Evolutionary conservation across 495 filamentous ascomycete species (phyloP).

Genomic region (Hypoxylon fragiforme): DNA sequence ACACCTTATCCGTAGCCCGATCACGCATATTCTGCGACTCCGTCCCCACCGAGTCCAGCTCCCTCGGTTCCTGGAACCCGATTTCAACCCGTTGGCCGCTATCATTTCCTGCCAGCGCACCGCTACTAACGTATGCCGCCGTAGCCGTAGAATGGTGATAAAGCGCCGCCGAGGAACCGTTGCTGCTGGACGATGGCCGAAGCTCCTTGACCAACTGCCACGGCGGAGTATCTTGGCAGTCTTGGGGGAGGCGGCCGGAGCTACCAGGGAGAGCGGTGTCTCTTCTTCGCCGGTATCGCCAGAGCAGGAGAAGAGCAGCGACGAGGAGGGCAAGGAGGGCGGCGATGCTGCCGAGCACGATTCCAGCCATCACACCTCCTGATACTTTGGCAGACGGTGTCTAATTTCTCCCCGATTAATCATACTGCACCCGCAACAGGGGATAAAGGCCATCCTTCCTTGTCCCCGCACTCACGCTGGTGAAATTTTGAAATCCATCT

Average conservation of each 20-base stretch:
- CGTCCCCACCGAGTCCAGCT: slow-evolving; percentile 19
- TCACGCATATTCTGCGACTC: no score
- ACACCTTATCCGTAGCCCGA: no score
- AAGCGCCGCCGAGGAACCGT: slow-evolving; percentile 4
- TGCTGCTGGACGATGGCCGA: not conserved
- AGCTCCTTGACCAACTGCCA: slow-evolving; percentile 9
- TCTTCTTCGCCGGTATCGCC: slow-evolving; percentile 13
- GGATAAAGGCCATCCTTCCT: no score
- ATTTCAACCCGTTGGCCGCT: slow-evolving; percentile 11
- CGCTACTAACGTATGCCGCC: no score
- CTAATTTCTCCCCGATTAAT: slow-evolving; percentile 5
- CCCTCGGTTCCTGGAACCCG: not conserved
- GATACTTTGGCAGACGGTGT: slow-evolving; percentile 5
- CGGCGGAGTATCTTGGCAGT: not conserved
- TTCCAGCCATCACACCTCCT: slow-evolving; percentile 18
- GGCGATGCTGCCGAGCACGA: slow-evolving; percentile 13
- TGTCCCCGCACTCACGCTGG: slow-evolving; percentile 7
- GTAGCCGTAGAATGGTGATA: not conserved
- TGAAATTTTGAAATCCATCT: slow-evolving; percentile 14
- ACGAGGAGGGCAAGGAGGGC: slow-evolving; percentile 7
- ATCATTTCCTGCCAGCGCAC: no score
- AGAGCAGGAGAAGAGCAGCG: slow-evolving; percentile 4
- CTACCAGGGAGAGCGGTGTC: not conserved
- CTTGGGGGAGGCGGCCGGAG: not conserved
- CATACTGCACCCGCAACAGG: not conserved